phyloP scores from a whole-genome alignment of 2,329 filamentous ascomycete genomes.

The Zopfia rhizophila region DNA sequence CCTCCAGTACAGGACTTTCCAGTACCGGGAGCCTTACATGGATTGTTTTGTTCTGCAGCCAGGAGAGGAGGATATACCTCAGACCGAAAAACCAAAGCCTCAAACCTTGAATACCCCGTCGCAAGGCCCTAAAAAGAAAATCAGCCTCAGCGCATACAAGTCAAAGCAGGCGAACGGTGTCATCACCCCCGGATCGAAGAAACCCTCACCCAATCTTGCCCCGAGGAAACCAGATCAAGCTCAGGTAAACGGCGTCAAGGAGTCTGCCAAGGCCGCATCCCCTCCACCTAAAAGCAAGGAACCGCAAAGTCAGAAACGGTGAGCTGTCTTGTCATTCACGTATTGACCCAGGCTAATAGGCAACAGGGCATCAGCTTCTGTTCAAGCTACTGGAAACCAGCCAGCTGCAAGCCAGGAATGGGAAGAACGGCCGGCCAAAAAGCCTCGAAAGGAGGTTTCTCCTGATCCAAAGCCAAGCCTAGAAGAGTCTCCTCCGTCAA shows the following conservation, averaged over 20 bases:
- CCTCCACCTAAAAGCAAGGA: constrained; percentile 24
- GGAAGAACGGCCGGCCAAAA: constrained; percentile 53
- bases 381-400: constrained; percentile 5
- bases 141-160: constrained; percentile 70
- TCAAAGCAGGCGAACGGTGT: constrained; percentile 59
- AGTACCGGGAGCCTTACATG: constrained; percentile 67
- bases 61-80: constrained; percentile 64
- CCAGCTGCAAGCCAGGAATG: constrained; percentile 29
- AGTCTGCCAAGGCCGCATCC: constrained; percentile 28
- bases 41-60: constrained; percentile 60
- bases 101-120: constrained; percentile 50
- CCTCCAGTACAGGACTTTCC: constrained; percentile 71
- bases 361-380: constrained; percentile 6
- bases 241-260: constrained; percentile 40
- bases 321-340: constrained; percentile 7
- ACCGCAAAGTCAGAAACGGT: constrained; percentile 32
- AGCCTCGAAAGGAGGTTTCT: constrained; percentile 53
- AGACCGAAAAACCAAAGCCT: constrained; percentile 52
- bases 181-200: constrained; percentile 42
- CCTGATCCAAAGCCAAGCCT: constrained; percentile 44
- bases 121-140: constrained; percentile 67
- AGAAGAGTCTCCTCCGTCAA: constrained; percentile 40
- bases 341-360: too few relatives aligned
- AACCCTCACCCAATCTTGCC: constrained; percentile 37
- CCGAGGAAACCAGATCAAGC: constrained; percentile 32